Evolutionary conservation across 768 basidiomycete genomes (phyloP), one percentile per base, ranked within the genome.

Genomic region (Crucibulum laeve): DNA sequence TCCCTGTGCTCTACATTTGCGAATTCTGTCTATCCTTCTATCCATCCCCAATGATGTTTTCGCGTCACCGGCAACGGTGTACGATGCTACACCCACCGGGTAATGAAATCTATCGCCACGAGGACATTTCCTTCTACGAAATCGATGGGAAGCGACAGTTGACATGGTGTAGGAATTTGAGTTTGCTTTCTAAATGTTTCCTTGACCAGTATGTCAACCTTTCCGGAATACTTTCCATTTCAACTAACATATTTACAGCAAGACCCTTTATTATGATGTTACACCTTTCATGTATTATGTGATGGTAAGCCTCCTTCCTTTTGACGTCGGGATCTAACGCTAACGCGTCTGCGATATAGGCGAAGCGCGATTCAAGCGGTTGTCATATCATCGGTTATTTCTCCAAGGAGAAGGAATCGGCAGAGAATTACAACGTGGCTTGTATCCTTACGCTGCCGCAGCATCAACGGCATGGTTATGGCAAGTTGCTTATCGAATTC

Each of bases 261-360:
- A 99, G 73, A 98, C 95, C 13, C 73, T 99, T 51, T 98, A 99
- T 69, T 99, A 97, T 69, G 96, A 99, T 69, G 95, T 98, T 54
- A 98, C 97, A 46, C 96, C 96, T 2, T 99, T 99, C 73, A 80
- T 99, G 79, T 99, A 93, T 76, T 99, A 99, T 76, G 88, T 94
- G 64, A 94, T 99, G 94, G 92, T 89, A 53, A 54, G 77, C 58
- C 37, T 24, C 48, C 47, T 43, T 45, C 42, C 13, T 18, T 19
- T 26, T 33, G 15, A 23, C 25, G 18, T 32, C 28, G 8, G 36
- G 11, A 25, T 7, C 7, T 14, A 32, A 19, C 30, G 11, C 10
- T 13, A 7, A 14, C 5, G 14, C 39, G 7, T 21, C 39, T n/a
- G n/a, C n/a, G 15, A 32, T 46, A 18, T 40, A 91, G 89, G 79